These are phyloP conservation scores for Viridothelium virens DNA, from an alignment of 495 filamentous ascomycete species.

Conservation along the genomic window DNA sequence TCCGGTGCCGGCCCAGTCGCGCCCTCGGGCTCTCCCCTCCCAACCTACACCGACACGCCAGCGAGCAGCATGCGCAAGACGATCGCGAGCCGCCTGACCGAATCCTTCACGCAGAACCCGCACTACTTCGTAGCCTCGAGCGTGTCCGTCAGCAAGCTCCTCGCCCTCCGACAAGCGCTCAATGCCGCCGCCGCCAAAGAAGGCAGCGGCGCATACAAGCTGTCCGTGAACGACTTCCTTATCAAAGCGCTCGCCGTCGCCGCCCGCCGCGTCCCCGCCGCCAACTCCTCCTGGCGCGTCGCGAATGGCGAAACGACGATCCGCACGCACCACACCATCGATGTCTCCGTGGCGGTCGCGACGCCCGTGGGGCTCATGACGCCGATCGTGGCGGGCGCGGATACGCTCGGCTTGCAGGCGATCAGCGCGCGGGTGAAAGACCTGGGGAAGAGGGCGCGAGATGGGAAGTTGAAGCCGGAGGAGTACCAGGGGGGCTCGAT, in stretches of 20 bases:
- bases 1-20: conserved; percentile 34
- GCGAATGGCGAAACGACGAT: conserved; percentile 57
- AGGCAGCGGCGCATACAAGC: conserved; percentile 75
- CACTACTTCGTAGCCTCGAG: conserved; percentile 92
- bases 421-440: conserved; percentile 90
- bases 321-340: conserved; percentile 82
- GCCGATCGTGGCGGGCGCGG: conserved; percentile 85
- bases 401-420: conserved; percentile 69
- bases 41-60: conserved; percentile 76
- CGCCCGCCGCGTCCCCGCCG: conserved; percentile 83
- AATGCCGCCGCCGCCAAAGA: conserved; percentile 68
- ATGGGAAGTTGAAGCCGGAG: conserved; percentile 98
- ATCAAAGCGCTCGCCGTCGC: conserved; percentile 91
- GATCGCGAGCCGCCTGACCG: conserved; percentile 82
- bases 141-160: conserved; percentile 84
- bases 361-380: conserved; percentile 95
- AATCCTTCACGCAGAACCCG: conserved; percentile 86
- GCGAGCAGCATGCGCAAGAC: conserved; percentile 94
- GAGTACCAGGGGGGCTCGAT: conserved; percentile 99
- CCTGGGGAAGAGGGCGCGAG: conserved; percentile 87
- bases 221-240: conserved; percentile 98
- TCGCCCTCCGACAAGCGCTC: conserved; percentile 90
- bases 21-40: conserved; percentile 21
- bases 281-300: conserved; percentile 91
- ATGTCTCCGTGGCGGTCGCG: conserved; percentile 89